Percentiles rank a stretch among this genome's conserved stretches.
These are phyloP conservation scores for Ophiocordyceps unilateralis DNA, from an alignment of 2,329 filamentous ascomycete species.

Conservation along the genomic window DNA sequence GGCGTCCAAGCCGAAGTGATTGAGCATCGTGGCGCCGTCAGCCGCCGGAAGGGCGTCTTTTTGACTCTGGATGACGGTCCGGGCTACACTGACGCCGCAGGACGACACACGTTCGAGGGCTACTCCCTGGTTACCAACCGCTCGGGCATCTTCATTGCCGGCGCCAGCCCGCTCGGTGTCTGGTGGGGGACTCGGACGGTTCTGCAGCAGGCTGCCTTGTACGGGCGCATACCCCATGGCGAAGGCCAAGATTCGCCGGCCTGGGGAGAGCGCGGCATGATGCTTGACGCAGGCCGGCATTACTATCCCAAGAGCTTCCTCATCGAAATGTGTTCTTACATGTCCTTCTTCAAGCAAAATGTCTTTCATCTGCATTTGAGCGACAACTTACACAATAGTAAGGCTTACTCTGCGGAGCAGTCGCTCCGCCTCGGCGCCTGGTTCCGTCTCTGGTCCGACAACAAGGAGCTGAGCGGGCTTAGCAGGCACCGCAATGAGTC, in stretches of 20 bases:
- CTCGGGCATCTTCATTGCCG: slow-evolving; percentile 26
- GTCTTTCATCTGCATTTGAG: slow-evolving; percentile 40
- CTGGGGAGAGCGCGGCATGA: slow-evolving; percentile 29
- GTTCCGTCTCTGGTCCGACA: slow-evolving; percentile 35
- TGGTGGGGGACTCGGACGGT: slow-evolving; percentile 42
- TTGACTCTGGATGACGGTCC: slow-evolving; percentile 25
- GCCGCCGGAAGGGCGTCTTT: slow-evolving; percentile 16
- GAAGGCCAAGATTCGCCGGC: slow-evolving; percentile 29
- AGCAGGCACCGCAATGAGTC: slow-evolving; percentile 36
- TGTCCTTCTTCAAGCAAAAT: slow-evolving; percentile 45
- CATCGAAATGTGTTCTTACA: slow-evolving; percentile 39
- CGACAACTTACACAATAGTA: slow-evolving; percentile 35
- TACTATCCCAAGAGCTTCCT: slow-evolving; percentile 37
- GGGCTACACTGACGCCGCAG: slow-evolving; percentile 25
- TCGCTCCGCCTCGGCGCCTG: slow-evolving; percentile 30
- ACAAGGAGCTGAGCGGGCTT: slow-evolving; percentile 26
- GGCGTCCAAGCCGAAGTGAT: slow-evolving; percentile 12
- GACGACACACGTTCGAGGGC: slow-evolving; percentile 28
- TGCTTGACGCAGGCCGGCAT: slow-evolving; percentile 36
- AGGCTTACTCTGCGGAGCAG: slow-evolving; percentile 27
- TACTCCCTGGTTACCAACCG: slow-evolving; percentile 25
- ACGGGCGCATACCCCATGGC: slow-evolving; percentile 22
- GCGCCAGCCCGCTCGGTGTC: slow-evolving; percentile 34
- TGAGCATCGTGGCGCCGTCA: slow-evolving; percentile 5
- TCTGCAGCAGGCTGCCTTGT: slow-evolving; percentile 29